A percentile compares a stretch with the other conserved stretches of the same genome.
Evolutionary conservation across 2,329 filamentous ascomycete genomes (phyloP).

Genomic region (Talaromyces atroroseus): DNA sequence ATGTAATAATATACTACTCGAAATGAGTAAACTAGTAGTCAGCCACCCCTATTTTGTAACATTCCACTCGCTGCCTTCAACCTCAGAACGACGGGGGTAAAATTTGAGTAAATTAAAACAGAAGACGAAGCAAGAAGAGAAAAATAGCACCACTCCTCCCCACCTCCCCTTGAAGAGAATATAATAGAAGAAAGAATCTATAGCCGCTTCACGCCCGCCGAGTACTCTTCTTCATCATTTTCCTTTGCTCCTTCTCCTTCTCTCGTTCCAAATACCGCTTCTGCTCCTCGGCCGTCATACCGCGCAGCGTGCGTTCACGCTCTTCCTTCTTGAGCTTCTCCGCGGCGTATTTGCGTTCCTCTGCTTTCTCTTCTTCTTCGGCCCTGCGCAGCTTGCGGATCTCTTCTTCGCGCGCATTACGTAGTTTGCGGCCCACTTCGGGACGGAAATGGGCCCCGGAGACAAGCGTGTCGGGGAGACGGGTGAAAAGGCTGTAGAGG

Average conservation of each 20-base stretch:
- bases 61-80: neutral
- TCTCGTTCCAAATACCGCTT: slow-evolving; percentile 80
- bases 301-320: slow-evolving; percentile 73
- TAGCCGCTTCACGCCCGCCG: slow-evolving; percentile 3
- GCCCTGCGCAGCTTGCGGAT: slow-evolving; percentile 72
- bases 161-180: too few species aligned
- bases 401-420: slow-evolving; percentile 71
- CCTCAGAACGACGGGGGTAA: neutral
- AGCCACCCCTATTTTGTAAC: neutral
- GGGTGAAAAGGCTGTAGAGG: slow-evolving; percentile 75
- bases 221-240: slow-evolving; percentile 53
- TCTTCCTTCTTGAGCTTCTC: slow-evolving; percentile 77
- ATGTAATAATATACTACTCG: slow-evolving; percentile 7
- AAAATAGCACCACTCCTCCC: neutral
- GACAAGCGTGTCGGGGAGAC: slow-evolving; percentile 77
- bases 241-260: slow-evolving; percentile 64
- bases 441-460: slow-evolving; percentile 76
- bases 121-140: neutral
- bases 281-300: slow-evolving; percentile 74
- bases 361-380: slow-evolving; percentile 65
- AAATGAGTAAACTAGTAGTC: neutral
- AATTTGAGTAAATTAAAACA: neutral
- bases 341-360: slow-evolving; percentile 49
- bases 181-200: neutral
- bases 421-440: slow-evolving; percentile 82